These are phyloP conservation scores for Ceratobasidium sp. DNA, from an alignment of 1,284 basidiomycete genomes.

Conservation along the genomic window DNA sequence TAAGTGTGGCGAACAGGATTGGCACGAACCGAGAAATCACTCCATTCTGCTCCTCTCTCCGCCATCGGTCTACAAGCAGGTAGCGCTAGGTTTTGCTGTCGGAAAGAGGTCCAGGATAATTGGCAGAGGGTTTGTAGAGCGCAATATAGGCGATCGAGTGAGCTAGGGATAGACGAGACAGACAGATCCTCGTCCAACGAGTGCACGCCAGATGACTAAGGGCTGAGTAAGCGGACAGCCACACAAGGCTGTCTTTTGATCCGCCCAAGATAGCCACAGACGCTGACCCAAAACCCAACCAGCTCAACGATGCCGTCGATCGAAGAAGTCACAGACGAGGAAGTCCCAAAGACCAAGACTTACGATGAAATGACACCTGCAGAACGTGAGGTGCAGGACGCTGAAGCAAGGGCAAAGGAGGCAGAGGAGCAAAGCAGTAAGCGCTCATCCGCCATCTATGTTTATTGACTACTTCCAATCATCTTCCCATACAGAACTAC, in stretches of 20 bases:
- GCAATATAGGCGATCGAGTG: neutral
- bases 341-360: slow-evolving; percentile 54
- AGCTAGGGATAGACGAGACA: neutral
- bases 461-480: slow-evolving; percentile 45
- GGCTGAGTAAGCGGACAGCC: slow-evolving; percentile 9
- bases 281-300: slow-evolving; percentile 22
- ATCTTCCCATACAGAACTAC: slow-evolving; percentile 68
- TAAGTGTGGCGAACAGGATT: slow-evolving; percentile 25
- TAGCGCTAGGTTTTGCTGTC: neutral
- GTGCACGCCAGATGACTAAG: slow-evolving; percentile 20
- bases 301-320: slow-evolving; percentile 38
- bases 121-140: neutral
- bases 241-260: slow-evolving; percentile 2
- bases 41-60: slow-evolving; percentile 48
- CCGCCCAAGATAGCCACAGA: neutral
- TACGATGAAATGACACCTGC: slow-evolving; percentile 84
- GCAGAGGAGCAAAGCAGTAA: slow-evolving; percentile 84
- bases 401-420: slow-evolving; percentile 74
- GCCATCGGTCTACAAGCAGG: slow-evolving; percentile 13
- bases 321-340: slow-evolving; percentile 37
- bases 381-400: slow-evolving; percentile 78
- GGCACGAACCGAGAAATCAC: slow-evolving; percentile 54
- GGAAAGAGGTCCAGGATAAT: too few species aligned
- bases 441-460: slow-evolving; percentile 48
- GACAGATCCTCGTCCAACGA: neutral